phyloP scores from a whole-genome alignment of 2,329 filamentous ascomycete genomes.

The Cladosporium oxysporum region DNA sequence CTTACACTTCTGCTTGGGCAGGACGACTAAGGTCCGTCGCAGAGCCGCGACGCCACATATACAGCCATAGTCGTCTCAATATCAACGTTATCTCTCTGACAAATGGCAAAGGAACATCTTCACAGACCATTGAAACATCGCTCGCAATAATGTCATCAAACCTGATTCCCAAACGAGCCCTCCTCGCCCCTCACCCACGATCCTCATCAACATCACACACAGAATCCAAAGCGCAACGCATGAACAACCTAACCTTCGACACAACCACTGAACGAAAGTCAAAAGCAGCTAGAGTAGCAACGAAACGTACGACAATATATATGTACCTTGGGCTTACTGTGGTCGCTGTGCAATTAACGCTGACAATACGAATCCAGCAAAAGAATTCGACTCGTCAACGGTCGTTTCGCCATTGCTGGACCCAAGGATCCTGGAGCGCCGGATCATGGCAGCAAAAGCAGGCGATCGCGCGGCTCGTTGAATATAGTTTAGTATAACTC shows the following conservation, averaged over 20 bases:
- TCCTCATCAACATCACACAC: background rate
- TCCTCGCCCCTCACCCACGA: background rate
- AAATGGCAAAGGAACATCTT: background rate
- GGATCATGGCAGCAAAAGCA: constrained; percentile 10
- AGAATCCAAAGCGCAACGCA: constrained; percentile 3
- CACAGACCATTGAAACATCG: background rate
- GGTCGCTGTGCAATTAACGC: too few relatives aligned
- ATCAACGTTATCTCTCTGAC: background rate
- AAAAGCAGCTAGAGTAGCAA: background rate
- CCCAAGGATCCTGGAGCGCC: constrained; percentile 28
- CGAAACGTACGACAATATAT: background rate
- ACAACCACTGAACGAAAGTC: constrained; percentile 13
- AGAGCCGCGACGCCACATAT: constrained; percentile 15
- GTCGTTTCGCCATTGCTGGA: constrained; percentile 29
- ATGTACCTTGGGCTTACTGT: too few relatives aligned
- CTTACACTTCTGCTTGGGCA: background rate
- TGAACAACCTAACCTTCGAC: constrained; percentile 19
- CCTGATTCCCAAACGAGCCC: background rate
- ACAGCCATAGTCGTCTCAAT: background rate
- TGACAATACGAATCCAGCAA: constrained; percentile 9
- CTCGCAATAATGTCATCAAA: background rate
- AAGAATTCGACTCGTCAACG: constrained; percentile 30
- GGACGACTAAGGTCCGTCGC: background rate
- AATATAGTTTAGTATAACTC: too few relatives aligned
- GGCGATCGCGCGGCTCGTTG: background rate